These are phyloP conservation scores for Cymodocea nodosa DNA, from an alignment of 116 monocot genomes.

Conservation along the genomic window DNA sequence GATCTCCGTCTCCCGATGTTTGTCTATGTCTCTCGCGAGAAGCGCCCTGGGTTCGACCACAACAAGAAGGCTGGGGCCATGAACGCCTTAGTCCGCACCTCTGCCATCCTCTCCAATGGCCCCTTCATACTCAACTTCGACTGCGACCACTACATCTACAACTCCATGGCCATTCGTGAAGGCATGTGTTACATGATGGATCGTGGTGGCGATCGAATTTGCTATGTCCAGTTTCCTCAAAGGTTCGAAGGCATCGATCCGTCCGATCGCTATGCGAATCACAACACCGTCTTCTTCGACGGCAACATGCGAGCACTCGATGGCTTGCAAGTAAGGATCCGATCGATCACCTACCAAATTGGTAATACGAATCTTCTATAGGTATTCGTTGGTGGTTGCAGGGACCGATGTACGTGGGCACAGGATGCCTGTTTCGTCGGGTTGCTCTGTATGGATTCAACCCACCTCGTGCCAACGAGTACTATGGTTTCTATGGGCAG, in stretches of 20 bases:
- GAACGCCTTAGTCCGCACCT: constrained; percentile 81
- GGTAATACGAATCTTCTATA: too few species aligned
- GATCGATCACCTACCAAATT: too few species aligned
- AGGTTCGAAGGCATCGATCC: constrained; percentile 95
- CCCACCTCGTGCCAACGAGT: constrained; percentile 74
- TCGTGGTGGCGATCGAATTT: constrained; percentile 87
- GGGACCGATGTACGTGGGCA: constrained; percentile 76
- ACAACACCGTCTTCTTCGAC: constrained; percentile 97
- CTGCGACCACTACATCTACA: constrained; percentile 94
- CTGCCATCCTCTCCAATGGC: constrained; percentile 83
- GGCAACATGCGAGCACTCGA: constrained; percentile 94
- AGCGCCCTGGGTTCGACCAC: constrained; percentile 71
- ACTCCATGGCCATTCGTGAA: constrained; percentile 63
- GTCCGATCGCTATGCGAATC: constrained; percentile 93
- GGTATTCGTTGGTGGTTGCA: too few species aligned
- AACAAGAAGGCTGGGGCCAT: constrained; percentile 97
- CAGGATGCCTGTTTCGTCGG: constrained; percentile 56
- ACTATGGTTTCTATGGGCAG: constrained; percentile 44
- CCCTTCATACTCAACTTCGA: constrained; percentile 96
- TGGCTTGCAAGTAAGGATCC: constrained; percentile 28
- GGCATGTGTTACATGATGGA: constrained; percentile 99
- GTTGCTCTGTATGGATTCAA: constrained; percentile 67
- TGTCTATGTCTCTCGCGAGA: constrained; percentile 82
- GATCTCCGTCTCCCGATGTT: constrained; percentile 77
- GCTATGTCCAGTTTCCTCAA: constrained; percentile 92